Base-by-base conservation (phyloP, 257 asterid genomes). In the Paulownia fortunei region DNA sequence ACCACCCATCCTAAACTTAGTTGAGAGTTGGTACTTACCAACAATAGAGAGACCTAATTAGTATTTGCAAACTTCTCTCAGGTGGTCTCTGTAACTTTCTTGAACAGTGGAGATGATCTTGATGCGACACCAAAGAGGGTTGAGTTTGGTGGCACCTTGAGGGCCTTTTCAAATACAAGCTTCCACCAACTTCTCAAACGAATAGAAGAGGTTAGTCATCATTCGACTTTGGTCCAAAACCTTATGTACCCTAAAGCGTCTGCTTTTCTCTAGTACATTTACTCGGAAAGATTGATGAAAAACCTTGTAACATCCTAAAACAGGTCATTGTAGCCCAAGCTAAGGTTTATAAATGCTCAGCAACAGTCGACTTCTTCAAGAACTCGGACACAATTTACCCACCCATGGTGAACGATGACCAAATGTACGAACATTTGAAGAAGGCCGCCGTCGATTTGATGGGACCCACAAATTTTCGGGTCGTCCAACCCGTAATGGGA, bases 1-100 rank as follows among this genome's bases (percentile, higher is more conserved):
- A 37, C 9, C 44, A 37, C 9, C 5, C 44, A 37, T 37, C 44
- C 44, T 37, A 4, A 37, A 37, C 46, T 41, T 41, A 41, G 11
- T 41, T 37, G 46, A 8, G 11, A 41, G 11, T 41, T 0, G 2
- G 15, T 0, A 8, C 9, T 2, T 7, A 11, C 47, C 47, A 41
- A 41, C 13, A 0, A 41, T 30, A 41, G 11, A 41, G 9, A 9
- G 8, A 41, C 11, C 58, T 51, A 69, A 51, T 18, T 42, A 24
- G 34, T 24, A 39, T 39, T 12, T 23, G 26, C 9, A 2, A 3
- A 0, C 61, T 47, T 74, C 32, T 15, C 23, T 66, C 82, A 92
- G 97, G 98, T 92, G 73, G 92, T 92, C 73, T 92, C 99, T 0
- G 97, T 94, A 47, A 89, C 99, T 23, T 92, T 86, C 77, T 74